These are phyloP conservation scores for Pugionium cornutum DNA, from an alignment of 345 rosid species.

Conservation along the genomic window DNA sequence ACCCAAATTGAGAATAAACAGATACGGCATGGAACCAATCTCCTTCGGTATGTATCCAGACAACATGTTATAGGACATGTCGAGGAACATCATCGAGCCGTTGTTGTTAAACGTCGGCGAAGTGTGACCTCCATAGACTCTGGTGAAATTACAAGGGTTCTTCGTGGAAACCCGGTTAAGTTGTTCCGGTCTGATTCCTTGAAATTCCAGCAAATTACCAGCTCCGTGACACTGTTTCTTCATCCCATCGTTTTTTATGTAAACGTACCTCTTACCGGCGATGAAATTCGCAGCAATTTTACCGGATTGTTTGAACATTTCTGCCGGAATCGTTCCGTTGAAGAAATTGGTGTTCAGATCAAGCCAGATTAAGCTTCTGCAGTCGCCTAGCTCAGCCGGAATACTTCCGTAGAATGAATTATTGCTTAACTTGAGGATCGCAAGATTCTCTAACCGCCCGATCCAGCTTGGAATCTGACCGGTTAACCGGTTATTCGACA, in stretches of 20 bases:
- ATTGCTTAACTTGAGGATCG: conserved; percentile 91
- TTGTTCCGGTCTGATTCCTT: conserved; percentile 67
- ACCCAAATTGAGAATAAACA: conserved; percentile 77
- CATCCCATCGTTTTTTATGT: conserved; percentile 79
- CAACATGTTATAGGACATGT: conserved; percentile 73
- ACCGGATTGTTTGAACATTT: conserved; percentile 85
- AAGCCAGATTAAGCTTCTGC: conserved; percentile 87
- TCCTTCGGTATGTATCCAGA: conserved; percentile 78
- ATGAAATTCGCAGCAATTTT: conserved; percentile 72
- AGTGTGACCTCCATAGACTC: conserved; percentile 68
- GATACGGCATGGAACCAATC: conserved; percentile 74
- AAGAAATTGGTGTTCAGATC: conserved; percentile 80
- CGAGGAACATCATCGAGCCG: conserved; percentile 92
- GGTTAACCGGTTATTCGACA: conserved; percentile 72
- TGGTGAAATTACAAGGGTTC: conserved; percentile 81
- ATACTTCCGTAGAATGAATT: conserved; percentile 76
- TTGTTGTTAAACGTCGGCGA: conserved; percentile 82
- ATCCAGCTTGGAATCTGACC: conserved; percentile 83
- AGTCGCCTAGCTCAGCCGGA: conserved; percentile 89
- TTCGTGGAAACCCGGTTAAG: conserved; percentile 62
- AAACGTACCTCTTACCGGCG: conserved; percentile 74
- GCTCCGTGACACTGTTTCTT: conserved; percentile 77
- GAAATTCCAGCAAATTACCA: conserved; percentile 87
- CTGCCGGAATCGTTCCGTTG: conserved; percentile 73
- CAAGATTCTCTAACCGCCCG: conserved; percentile 69